phyloP scores from a whole-genome alignment of 768 basidiomycete species.

The Chalciporus piperatus region DNA sequence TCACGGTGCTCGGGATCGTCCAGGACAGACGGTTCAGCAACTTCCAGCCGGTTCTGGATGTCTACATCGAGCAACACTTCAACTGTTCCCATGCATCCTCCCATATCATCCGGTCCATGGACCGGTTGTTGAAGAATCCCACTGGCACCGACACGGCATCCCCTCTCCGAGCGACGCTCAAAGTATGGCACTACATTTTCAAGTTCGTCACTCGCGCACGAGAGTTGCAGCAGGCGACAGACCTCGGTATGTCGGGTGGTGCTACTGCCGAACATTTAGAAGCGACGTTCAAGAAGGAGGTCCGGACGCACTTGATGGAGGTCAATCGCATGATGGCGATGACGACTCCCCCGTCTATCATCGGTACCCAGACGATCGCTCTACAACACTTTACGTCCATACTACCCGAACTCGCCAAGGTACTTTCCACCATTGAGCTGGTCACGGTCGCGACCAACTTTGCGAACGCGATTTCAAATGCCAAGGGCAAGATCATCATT shows the following conservation, averaged over 20 bases:
- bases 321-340: slow-evolving; percentile 89
- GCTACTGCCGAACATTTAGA: slow-evolving; percentile 87
- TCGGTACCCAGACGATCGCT: slow-evolving; percentile 94
- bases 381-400: slow-evolving; percentile 92
- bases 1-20: slow-evolving; percentile 88
- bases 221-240: slow-evolving; percentile 81
- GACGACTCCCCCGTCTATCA: slow-evolving; percentile 76
- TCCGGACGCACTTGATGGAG: slow-evolving; percentile 71
- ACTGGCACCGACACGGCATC: slow-evolving; percentile 71
- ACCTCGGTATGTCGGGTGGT: slow-evolving; percentile 73
- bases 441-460: slow-evolving; percentile 86
- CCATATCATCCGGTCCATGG: slow-evolving; percentile 86
- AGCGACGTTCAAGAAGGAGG: slow-evolving; percentile 77
- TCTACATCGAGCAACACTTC: slow-evolving; percentile 92
- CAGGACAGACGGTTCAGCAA: slow-evolving; percentile 94
- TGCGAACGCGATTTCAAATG: slow-evolving; percentile 73
- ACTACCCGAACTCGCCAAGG: slow-evolving; percentile 80
- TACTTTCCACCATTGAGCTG: slow-evolving; percentile 79
- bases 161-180: slow-evolving; percentile 81
- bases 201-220: slow-evolving; percentile 90
- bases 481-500: slow-evolving; percentile 84
- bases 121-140: slow-evolving; percentile 71
- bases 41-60: slow-evolving; percentile 89
- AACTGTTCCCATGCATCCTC: slow-evolving; percentile 75
- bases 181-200: slow-evolving; percentile 97